Evolutionary conservation across 306 rosid species (phyloP), one percentile per base, ranked within the genome.

Genomic region (Amphicarpaea edgeworthii): DNA sequence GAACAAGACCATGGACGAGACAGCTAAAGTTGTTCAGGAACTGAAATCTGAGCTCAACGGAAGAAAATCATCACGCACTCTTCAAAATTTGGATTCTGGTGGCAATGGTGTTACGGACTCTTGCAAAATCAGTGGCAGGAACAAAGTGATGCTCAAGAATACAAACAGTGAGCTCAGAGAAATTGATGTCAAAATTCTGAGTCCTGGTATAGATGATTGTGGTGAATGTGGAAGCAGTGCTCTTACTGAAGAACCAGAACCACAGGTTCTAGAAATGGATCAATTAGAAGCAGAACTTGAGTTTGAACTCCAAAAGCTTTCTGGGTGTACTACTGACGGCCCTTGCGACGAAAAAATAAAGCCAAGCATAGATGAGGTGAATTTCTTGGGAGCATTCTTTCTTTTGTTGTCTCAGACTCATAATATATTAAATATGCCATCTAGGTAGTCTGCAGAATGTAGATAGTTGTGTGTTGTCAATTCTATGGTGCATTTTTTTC

Each of bases 201-300:
- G 75, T 32, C 71, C 73, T 26, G 73, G 73, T 30, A 11, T 67
- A 30, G 61, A 72, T 62, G 89, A 82, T 43, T 81, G 83, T 70
- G 87, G 84, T 10, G 93, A 81, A 73, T 88, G 85, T 80, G 85
- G 77, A 40, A 89, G 93, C 81, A 88, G 97, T 79, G 86, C 78
- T 77, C 86, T 91, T 53, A 88, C 97, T 6, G 97, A 89, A 81
- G 95, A 89, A 53, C 87, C 83, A 49, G 87, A 78, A 42, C 75
- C 73, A 6, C 85, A 45, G 61, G 61, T 61, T 46, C 77, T 38
- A 40, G 91, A 85, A 78, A 88, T 89, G 84, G 88, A 86, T 85
- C 86, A 84, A 77, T 72, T 91, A 77, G 91, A 89, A 85, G 93
- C 93, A 61, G 97, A 91, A 78, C 93, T 91, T 37, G 93, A 85